Evolutionary conservation across 148 eudicot genomes (phyloP).

Genomic region (Euryodendron excelsum): DNA sequence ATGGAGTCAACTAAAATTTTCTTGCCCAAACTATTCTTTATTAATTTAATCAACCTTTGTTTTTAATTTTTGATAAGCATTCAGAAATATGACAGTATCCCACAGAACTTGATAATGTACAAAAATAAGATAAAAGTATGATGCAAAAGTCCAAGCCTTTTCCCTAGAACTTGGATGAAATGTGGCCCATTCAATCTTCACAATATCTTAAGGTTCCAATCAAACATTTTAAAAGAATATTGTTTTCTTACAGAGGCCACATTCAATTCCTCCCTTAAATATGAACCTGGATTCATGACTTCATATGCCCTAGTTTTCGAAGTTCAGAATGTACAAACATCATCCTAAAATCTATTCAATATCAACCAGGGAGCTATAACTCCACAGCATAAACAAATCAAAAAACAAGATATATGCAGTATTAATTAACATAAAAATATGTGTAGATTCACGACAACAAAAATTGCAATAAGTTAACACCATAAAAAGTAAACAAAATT

Average conservation of each 20-base stretch:
- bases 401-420: no score
- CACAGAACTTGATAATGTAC: not conserved
- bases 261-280: not conserved
- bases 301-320: not conserved
- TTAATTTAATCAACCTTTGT: no score
- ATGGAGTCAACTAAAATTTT: no score
- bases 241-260: not conserved
- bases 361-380: not conserved
- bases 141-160: not conserved
- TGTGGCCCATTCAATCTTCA: not conserved
- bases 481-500: not conserved
- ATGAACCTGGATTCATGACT: not conserved
- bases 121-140: not conserved
- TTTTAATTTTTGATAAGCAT: no score
- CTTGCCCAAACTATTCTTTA: no score
- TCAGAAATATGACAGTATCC: no score
- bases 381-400: not conserved
- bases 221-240: not conserved
- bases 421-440: not conserved
- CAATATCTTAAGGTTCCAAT: not conserved
- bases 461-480: not conserved
- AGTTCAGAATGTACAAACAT: not conserved
- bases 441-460: not conserved
- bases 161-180: not conserved
- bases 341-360: not conserved